Conservation (phyloP, 345 rosid species). For the Clausena lansium region DNA sequence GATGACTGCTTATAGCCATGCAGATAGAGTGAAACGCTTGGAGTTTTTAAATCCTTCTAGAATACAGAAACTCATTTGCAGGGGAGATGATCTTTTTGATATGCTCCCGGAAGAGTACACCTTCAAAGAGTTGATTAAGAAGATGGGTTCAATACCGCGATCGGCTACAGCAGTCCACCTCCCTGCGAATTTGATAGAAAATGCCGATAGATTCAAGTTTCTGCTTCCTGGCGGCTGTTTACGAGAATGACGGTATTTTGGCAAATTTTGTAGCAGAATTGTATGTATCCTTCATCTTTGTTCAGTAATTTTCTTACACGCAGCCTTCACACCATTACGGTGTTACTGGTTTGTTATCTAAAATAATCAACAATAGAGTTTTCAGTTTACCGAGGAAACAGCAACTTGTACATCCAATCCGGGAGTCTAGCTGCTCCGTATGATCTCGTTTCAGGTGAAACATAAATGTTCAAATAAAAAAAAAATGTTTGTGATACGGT, state of each 20-base stretch:
- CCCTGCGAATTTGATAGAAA: slow-evolving; percentile 77
- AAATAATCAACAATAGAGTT: neutral
- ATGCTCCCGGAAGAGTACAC: slow-evolving; percentile 92
- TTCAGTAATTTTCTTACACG: neutral
- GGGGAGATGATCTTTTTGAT: slow-evolving; percentile 72
- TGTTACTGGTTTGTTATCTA: neutral
- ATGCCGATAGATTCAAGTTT: slow-evolving; percentile 68
- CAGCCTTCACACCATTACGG: neutral
- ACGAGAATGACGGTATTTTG: slow-evolving; percentile 26
- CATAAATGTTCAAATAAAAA: neutral
- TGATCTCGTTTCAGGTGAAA: neutral
- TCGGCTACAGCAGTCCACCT: slow-evolving; percentile 93
- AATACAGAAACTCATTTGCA: slow-evolving; percentile 67
- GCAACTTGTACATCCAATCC: neutral
- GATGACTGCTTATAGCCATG: slow-evolving; percentile 95
- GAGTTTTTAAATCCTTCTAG: slow-evolving; percentile 50
- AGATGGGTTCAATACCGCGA: slow-evolving; percentile 66
- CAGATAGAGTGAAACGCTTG: slow-evolving; percentile 61
- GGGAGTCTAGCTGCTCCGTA: neutral
- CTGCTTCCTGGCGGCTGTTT: slow-evolving; percentile 92
- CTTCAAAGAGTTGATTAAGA: slow-evolving; percentile 75
- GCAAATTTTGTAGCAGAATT: neutral
- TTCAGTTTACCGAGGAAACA: neutral
- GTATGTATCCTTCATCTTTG: neutral
- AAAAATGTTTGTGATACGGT: neutral